A percentile compares a stretch with the other conserved stretches of the same genome.
These are phyloP conservation scores for Phytopythium montanum DNA, from an alignment of 352 stramenopile genomes.

Conservation along the genomic window DNA sequence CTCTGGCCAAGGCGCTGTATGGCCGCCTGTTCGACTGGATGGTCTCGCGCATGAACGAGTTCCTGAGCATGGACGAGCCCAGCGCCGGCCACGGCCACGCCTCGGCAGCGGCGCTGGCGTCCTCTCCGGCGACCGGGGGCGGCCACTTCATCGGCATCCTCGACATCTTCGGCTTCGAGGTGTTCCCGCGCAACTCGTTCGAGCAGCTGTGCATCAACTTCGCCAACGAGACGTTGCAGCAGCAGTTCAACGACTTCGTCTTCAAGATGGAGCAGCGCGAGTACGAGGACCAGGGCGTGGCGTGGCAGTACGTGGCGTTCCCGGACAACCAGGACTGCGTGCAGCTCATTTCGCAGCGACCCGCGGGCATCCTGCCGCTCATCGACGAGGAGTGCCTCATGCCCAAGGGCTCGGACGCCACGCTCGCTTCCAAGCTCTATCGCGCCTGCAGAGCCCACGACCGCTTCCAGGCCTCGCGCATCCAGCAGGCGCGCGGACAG, in stretches of 20 bases:
- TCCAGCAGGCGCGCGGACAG: constrained; percentile 62
- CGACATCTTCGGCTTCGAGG: constrained; percentile 93
- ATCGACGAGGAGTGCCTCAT: constrained; percentile 90
- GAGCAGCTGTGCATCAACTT: constrained; percentile 92
- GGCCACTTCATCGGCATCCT: constrained; percentile 87
- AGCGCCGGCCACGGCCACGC: constrained; percentile 16
- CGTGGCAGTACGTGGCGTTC: constrained; percentile 85
- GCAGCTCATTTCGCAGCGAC: constrained; percentile 88
- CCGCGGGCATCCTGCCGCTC: constrained; percentile 74
- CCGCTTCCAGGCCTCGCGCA: constrained; percentile 69
- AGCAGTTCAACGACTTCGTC: constrained; percentile 88
- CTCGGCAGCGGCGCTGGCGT: neutral
- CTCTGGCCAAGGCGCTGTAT: constrained; percentile 84
- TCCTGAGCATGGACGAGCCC: constrained; percentile 74
- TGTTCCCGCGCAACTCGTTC: constrained; percentile 90
- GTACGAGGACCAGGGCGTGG: constrained; percentile 80
- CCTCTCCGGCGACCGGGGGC: constrained; percentile 14
- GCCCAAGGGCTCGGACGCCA: constrained; percentile 79
- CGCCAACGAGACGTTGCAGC: constrained; percentile 86
- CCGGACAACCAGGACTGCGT: constrained; percentile 88
- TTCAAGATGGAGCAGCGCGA: constrained; percentile 86
- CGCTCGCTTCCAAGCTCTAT: constrained; percentile 82
- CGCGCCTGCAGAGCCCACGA: constrained; percentile 52
- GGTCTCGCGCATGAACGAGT: constrained; percentile 84
- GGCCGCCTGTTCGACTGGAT: constrained; percentile 90